Evolutionary conservation across 768 basidiomycete genomes (phyloP), one percentile per base, ranked within the genome.

Genomic region (Mycena capillaripes): DNA sequence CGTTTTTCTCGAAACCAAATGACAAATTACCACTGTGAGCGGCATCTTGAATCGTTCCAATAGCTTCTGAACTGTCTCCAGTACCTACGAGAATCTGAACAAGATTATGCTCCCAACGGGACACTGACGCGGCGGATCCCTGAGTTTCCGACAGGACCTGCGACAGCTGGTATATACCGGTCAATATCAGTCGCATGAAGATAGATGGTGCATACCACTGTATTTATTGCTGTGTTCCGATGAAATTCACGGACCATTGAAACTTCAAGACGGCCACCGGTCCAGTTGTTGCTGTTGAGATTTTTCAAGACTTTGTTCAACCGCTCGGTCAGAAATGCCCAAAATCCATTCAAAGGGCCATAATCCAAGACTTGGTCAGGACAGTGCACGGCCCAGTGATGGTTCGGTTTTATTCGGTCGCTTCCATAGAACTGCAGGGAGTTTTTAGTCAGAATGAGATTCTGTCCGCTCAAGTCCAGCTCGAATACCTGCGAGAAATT

Each of bases 271-370:
- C 6, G 36, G 36, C 36, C 36, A 36, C 36, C 36, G 9, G 71
- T 67, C 57, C 76, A 72, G 17, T 79, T 80, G 58, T 81, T 82
- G 19, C 72, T 74, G 40, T 80, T 80, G n/a, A 74, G 71, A 48
- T 69, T 75, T 65, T 81, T 81, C 14, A 82, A 66, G 7, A 76
- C 36, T 12, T 36, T 36, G 12, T 36, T 36, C 36, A 36, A 36
- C 7, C 79, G 75, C 53, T 82, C 81, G 3, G 71, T 57, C 5
- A 82, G 62, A 3, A 76, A 70, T 0, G 76, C 71, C 81, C 81
- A 82, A 46, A 81, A 77, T 11, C 77, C 76, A 55, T 81, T 77
- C 3, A 81, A 75, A 2, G 81, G 78, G 0, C 78, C 80, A 40
- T 72, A 81, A 21, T 77, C 76, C 0, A 38, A 55, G 7, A 81